These are phyloP conservation scores for Ilex asprella DNA, from an alignment of 257 asterid species.

Conservation along the genomic window DNA sequence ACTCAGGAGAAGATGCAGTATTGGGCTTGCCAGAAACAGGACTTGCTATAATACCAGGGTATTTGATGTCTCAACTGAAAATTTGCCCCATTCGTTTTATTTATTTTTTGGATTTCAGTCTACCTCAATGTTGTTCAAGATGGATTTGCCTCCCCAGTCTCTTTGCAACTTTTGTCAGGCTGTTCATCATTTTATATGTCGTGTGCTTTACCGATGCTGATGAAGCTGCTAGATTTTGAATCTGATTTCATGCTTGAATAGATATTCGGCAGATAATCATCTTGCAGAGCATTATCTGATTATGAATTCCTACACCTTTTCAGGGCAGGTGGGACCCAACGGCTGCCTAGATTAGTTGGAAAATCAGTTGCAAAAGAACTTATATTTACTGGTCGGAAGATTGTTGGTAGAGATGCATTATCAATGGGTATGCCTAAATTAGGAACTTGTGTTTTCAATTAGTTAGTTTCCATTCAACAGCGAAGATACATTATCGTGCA, in stretches of 20 bases:
- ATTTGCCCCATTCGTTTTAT: background rate
- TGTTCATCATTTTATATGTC: too few relatives aligned
- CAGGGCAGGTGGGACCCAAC: constrained; percentile 96
- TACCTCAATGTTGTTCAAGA: too few relatives aligned
- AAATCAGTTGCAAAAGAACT: constrained; percentile 80
- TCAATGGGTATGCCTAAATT: constrained; percentile 33
- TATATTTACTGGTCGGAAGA: constrained; percentile 50
- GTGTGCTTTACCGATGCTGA: background rate
- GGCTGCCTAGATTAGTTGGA: constrained; percentile 94
- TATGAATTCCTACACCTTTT: constrained; percentile 18
- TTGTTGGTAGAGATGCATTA: constrained; percentile 36
- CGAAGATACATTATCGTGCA: constrained; percentile 22
- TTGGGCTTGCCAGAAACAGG: constrained; percentile 94
- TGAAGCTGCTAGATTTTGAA: background rate
- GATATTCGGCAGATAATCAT: constrained; percentile 1
- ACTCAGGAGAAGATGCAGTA: constrained; percentile 73
- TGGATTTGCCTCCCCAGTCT: background rate
- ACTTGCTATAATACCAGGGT: constrained; percentile 97
- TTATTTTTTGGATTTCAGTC: background rate
- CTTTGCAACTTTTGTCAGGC: background rate
- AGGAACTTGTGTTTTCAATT: background rate
- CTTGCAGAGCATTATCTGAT: constrained; percentile 12
- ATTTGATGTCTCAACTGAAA: constrained; percentile 11
- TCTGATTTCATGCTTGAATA: background rate
- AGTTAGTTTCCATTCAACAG: background rate